phyloP scores from a whole-genome alignment of 768 basidiomycete genomes.

The Phaffia tasmanica region DNA sequence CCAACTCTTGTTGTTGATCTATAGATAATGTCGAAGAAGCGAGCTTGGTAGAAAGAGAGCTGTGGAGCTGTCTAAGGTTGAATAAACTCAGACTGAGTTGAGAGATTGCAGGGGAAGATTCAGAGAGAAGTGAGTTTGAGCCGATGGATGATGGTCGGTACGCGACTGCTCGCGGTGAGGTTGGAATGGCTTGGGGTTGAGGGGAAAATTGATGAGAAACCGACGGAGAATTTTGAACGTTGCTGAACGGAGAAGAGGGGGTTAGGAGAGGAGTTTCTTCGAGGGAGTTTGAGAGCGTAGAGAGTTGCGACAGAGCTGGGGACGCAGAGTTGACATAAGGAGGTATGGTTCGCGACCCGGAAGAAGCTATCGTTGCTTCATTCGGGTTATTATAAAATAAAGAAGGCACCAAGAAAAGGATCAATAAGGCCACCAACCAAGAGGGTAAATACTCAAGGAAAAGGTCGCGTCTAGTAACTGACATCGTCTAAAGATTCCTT shows the following conservation, averaged over 20 bases:
- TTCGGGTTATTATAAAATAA: too few relatives aligned
- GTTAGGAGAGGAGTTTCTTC: neutral
- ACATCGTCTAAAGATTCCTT: too few relatives aligned
- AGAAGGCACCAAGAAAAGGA: too few relatives aligned
- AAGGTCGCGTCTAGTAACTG: too few relatives aligned
- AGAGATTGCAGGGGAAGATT: conserved; percentile 15
- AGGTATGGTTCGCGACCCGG: too few relatives aligned
- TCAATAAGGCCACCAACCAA: too few relatives aligned
- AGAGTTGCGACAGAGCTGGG: neutral
- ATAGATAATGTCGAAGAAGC: neutral
- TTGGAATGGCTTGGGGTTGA: neutral
- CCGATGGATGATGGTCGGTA: neutral
- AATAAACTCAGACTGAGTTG: conserved; percentile 16
- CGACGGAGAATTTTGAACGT: neutral
- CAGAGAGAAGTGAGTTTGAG: conserved; percentile 8
- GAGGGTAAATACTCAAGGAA: too few relatives aligned
- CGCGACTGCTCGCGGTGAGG: neutral
- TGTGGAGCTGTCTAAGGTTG: conserved; percentile 15
- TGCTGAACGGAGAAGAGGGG: neutral
- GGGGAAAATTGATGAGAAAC: neutral
- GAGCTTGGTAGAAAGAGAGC: conserved; percentile 1
- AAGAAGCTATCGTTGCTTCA: too few relatives aligned
- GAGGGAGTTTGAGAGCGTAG: conserved; percentile 4
- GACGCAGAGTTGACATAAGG: too few relatives aligned
- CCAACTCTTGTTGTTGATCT: neutral